Conservation (phyloP, 176 grass and related monocot genomes). For the Aegilops tauschii region DNA sequence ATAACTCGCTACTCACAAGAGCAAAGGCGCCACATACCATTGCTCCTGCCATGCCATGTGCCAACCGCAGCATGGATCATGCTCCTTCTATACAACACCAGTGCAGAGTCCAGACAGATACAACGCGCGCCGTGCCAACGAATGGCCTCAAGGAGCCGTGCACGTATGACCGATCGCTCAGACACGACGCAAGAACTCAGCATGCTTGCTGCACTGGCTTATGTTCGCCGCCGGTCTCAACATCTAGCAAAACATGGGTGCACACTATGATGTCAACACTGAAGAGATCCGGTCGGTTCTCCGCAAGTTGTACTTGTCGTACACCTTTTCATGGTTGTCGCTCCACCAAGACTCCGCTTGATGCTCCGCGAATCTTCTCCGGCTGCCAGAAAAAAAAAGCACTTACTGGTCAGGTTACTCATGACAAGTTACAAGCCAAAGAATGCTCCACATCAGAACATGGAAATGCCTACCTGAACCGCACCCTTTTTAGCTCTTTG, state of each 20-base stretch:
- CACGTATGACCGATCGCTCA: too few species aligned
- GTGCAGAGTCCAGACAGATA: not conserved
- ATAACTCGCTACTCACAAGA: not conserved
- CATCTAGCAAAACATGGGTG: not conserved
- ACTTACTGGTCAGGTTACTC: not conserved
- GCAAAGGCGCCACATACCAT: not conserved
- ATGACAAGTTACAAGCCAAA: not conserved
- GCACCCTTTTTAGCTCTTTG: conserved; percentile 89
- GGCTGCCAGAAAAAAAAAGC: conserved; percentile 37
- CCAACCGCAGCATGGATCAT: not conserved
- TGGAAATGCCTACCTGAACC: conserved; percentile 64
- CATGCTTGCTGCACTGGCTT: not conserved
- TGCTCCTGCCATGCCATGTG: not conserved
- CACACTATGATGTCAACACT: conserved; percentile 39
- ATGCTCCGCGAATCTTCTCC: conserved; percentile 83
- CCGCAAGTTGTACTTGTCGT: conserved; percentile 79
- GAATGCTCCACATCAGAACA: not conserved
- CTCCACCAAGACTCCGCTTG: conserved; percentile 95
- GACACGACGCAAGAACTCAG: not conserved
- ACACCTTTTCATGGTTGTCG: conserved; percentile 83
- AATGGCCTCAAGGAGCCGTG: too few species aligned
- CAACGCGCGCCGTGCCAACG: too few species aligned
- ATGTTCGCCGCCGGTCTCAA: not conserved
- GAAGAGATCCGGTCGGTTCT: conserved; percentile 65
- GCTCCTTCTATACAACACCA: conserved; percentile 34